Percentiles rank a stretch among this genome's conserved stretches.
Conservation (phyloP, 371 early-diverging fungal species). For the Saksenaea oblongispora region DNA sequence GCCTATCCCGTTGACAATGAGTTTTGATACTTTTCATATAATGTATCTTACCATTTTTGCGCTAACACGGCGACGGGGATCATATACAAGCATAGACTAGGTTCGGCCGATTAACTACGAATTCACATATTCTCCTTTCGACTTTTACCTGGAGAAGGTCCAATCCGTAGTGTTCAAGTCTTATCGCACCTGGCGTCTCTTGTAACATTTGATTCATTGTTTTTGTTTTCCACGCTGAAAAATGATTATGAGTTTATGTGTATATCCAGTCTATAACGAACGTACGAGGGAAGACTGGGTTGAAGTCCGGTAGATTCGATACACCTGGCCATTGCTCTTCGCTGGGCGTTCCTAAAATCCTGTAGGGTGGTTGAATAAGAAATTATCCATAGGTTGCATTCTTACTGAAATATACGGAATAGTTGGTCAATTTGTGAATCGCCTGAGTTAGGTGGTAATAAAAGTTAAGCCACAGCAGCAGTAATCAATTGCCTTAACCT, state of each 20-base stretch:
- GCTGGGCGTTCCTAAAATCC: conserved; percentile 90
- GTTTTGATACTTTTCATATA: neutral
- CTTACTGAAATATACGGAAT: conserved; percentile 84
- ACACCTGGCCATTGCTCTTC: conserved; percentile 93
- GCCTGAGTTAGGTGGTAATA: conserved; percentile 26
- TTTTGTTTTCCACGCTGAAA: conserved; percentile 23
- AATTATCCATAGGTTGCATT: neutral
- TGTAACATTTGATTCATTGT: conserved; percentile 9
- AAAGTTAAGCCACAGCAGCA: neutral
- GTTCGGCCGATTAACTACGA: neutral
- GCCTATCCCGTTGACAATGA: conserved; percentile 9
- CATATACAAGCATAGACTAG: conserved; percentile 29
- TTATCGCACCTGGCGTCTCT: neutral
- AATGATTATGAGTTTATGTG: neutral
- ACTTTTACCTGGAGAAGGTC: conserved; percentile 22
- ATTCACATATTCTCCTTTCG: neutral
- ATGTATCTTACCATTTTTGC: conserved; percentile 18
- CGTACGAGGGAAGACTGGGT: conserved; percentile 23
- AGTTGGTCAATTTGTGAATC: conserved; percentile 98
- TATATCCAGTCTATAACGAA: neutral
- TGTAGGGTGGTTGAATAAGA: conserved; percentile 7
- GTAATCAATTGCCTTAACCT: neutral
- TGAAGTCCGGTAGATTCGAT: conserved; percentile 59
- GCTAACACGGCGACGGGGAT: conserved; percentile 29
- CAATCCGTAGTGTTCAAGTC: conserved; percentile 14